These are phyloP conservation scores for Saccharomycopsis fodiens DNA, from an alignment of 805 yeast genomes.

Conservation along the genomic window DNA sequence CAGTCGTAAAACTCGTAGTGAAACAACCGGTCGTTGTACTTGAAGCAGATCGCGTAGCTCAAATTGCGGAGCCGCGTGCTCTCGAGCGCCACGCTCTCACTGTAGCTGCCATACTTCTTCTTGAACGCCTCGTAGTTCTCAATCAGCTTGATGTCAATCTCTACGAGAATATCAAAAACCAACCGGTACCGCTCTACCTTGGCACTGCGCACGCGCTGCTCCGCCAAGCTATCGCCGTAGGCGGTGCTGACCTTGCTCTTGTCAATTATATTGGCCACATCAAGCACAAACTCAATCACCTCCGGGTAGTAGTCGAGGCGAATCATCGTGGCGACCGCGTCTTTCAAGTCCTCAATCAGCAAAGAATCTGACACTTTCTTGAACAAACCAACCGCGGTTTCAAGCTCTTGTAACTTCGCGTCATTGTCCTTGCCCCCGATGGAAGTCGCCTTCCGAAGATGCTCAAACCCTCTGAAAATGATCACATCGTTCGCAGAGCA, in stretches of 20 bases:
- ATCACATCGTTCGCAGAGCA: slow-evolving; percentile 91
- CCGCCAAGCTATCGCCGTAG: slow-evolving; percentile 45
- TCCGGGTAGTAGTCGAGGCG: slow-evolving; percentile 75
- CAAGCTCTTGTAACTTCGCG: slow-evolving; percentile 54
- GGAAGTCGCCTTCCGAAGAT: slow-evolving; percentile 77
- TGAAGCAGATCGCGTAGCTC: slow-evolving; percentile 67
- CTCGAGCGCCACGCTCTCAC: slow-evolving; percentile 35
- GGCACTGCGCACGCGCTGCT: slow-evolving; percentile 42
- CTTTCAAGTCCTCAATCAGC: slow-evolving; percentile 71
- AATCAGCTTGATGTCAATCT: slow-evolving; percentile 59
- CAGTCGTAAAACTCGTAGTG: slow-evolving; percentile 91
- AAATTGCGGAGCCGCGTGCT: slow-evolving; percentile 52
- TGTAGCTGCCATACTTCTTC: slow-evolving; percentile 24
- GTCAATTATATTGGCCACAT: slow-evolving; percentile 58
- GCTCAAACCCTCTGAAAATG: slow-evolving; percentile 90
- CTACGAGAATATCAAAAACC: slow-evolving; percentile 67
- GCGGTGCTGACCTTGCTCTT: slow-evolving; percentile 51
- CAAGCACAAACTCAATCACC: slow-evolving; percentile 74
- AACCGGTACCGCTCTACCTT: slow-evolving; percentile 59
- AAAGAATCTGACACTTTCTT: slow-evolving; percentile 75
- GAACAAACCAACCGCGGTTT: slow-evolving; percentile 67
- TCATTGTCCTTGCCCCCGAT: slow-evolving; percentile 68
- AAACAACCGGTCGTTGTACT: slow-evolving; percentile 73
- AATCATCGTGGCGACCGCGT: slow-evolving; percentile 71
- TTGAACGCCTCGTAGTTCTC: slow-evolving; percentile 27